Evolutionary conservation across 495 filamentous ascomycete species (phyloP).

Genomic region (Neurospora sp.): DNA sequence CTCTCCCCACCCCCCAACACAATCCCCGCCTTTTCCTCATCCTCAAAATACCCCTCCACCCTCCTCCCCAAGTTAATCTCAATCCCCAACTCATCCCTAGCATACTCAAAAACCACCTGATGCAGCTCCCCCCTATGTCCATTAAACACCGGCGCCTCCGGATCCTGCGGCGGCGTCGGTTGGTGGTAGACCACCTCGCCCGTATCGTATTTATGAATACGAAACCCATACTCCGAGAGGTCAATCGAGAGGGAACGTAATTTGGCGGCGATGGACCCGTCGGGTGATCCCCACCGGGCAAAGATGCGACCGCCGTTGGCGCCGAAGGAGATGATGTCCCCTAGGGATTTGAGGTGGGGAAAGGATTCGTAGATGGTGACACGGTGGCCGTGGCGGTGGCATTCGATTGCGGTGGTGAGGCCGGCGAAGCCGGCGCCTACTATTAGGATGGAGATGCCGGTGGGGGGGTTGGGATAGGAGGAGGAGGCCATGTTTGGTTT

Average conservation of each 20-base stretch:
- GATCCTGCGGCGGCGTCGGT: constrained; percentile 28
- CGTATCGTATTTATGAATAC: constrained; percentile 50
- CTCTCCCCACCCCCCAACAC: constrained; percentile 40
- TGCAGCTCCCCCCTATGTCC: constrained; percentile 52
- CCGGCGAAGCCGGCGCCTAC: constrained; percentile 52
- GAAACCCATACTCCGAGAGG: constrained; percentile 42
- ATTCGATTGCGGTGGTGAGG: constrained; percentile 51
- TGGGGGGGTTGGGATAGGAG: neutral
- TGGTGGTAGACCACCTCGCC: constrained; percentile 52
- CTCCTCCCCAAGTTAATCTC: constrained; percentile 43
- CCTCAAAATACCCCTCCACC: constrained; percentile 48
- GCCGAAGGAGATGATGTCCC: constrained; percentile 56
- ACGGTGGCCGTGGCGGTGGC: constrained; percentile 48
- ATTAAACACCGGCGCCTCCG: constrained; percentile 48
- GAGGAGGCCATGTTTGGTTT: too few species aligned
- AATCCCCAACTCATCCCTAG: constrained; percentile 42
- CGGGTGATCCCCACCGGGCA: constrained; percentile 35
- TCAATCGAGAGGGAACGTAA: constrained; percentile 44
- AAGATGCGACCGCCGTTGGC: constrained; percentile 50
- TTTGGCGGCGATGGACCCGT: constrained; percentile 33
- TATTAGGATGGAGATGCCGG: constrained; percentile 45
- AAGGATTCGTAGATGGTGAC: constrained; percentile 51
- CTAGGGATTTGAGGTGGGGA: constrained; percentile 47
- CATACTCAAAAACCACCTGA: constrained; percentile 48
- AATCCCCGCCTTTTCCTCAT: constrained; percentile 41